A percentile compares a stretch with the other conserved stretches of the same genome.
Evolutionary conservation across 2,329 filamentous ascomycete genomes (phyloP).

Genomic region (Claviceps maximensis): DNA sequence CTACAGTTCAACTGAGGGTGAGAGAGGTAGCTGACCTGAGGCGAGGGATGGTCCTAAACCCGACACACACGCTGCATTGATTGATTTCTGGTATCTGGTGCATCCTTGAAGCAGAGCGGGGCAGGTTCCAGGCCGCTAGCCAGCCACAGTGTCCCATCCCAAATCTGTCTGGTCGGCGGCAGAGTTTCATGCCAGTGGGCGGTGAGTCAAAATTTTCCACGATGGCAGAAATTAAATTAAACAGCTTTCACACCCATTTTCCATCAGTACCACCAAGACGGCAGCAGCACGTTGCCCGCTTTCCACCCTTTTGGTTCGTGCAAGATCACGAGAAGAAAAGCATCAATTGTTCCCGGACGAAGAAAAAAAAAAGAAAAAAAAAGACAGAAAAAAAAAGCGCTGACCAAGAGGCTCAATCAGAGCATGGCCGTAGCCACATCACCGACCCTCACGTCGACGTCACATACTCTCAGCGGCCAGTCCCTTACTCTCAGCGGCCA

Average conservation of each 20-base stretch:
- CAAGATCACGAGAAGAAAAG: neutral
- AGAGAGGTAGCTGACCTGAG: too few species aligned
- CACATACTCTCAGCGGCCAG: conserved; percentile 46
- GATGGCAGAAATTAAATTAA: conserved; percentile 5
- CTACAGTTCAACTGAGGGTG: too few species aligned
- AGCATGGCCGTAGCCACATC: conserved; percentile 30
- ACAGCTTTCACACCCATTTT: neutral
- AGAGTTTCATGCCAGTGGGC: conserved; percentile 2
- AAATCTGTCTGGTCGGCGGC: neutral
- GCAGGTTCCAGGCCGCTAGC: neutral
- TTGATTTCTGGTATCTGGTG: neutral
- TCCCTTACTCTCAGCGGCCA: conserved; percentile 39
- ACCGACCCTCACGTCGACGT: conserved; percentile 50
- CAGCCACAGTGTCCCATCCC: neutral
- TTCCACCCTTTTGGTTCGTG: neutral
- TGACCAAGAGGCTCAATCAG: neutral
- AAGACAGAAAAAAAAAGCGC: too few species aligned
- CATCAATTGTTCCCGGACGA: too few species aligned
- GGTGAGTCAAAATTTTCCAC: conserved; percentile 8
- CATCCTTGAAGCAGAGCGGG: neutral
- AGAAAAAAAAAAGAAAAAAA: too few species aligned
- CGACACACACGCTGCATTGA: neutral
- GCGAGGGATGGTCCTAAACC: too few species aligned
- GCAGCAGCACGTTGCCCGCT: neutral
- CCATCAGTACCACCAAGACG: neutral